Evolutionary conservation across 768 basidiomycete genomes (phyloP).

Genomic region (Mycena metata): DNA sequence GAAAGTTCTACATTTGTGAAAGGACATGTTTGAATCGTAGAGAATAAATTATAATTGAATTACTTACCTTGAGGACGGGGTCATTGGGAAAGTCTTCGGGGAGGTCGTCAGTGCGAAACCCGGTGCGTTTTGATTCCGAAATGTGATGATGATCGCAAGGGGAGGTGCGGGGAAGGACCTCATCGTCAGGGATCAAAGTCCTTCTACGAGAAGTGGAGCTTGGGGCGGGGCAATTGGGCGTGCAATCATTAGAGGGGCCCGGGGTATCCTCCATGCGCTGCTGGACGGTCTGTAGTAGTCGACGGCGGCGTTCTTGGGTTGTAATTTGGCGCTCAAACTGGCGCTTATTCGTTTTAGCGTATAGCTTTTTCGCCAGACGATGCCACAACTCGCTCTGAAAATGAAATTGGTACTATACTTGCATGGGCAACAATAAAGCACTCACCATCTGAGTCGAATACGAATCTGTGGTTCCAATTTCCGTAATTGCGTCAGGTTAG

Average conservation of each 20-base stretch:
- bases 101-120: background rate
- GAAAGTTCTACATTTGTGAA: background rate
- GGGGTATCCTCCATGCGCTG: background rate
- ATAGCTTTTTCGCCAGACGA: background rate
- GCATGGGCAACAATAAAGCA: background rate
- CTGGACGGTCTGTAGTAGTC: background rate
- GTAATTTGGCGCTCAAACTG: slow-evolving; percentile 41
- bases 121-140: slow-evolving; percentile 9
- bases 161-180: background rate
- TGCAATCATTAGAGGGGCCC: too few relatives aligned
- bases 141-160: slow-evolving; percentile 7
- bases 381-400: background rate
- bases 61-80: background rate
- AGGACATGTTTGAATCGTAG: too few relatives aligned
- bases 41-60: too few relatives aligned
- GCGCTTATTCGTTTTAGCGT: slow-evolving; percentile 18
- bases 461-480: slow-evolving; percentile 7
- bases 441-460: slow-evolving; percentile 15
- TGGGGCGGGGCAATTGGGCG: background rate
- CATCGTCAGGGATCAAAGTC: background rate
- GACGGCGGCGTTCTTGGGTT: background rate
- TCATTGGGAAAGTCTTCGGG: background rate
- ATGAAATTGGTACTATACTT: background rate
- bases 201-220: background rate
- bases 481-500: background rate